These are phyloP conservation scores for Populus ilicifolia DNA, from an alignment of 345 rosid species.

Conservation along the genomic window DNA sequence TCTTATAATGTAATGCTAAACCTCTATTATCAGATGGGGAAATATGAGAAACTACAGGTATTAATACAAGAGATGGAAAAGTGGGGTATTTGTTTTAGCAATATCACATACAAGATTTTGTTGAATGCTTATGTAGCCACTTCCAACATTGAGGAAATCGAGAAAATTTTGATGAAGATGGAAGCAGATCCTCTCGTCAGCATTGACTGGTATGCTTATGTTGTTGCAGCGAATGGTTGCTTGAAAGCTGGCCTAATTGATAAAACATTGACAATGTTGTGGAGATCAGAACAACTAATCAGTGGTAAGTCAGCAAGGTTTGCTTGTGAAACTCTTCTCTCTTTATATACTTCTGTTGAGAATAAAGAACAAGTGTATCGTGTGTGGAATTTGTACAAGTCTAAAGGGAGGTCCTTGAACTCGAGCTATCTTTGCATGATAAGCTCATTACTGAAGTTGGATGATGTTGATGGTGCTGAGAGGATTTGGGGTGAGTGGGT, in stretches of 20 bases:
- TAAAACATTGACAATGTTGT: conserved; percentile 41
- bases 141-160: conserved; percentile 48
- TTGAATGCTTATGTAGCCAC: conserved; percentile 48
- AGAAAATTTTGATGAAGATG: conserved; percentile 43
- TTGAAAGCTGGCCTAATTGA: conserved; percentile 44
- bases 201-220: conserved; percentile 48
- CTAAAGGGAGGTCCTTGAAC: conserved; percentile 31
- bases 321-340: conserved; percentile 42
- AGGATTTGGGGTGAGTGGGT: conserved; percentile 56
- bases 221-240: conserved; percentile 42
- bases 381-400: conserved; percentile 50
- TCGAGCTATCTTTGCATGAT: conserved; percentile 48
- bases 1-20: conserved; percentile 54
- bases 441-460: conserved; percentile 49
- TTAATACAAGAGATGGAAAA: conserved; percentile 56
- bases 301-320: conserved; percentile 9
- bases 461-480: conserved; percentile 47
- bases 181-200: conserved; percentile 35
- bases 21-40: conserved; percentile 38
- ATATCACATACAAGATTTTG: conserved; percentile 37
- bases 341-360: conserved; percentile 45
- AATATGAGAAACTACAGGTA: conserved; percentile 37
- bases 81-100: conserved; percentile 30
- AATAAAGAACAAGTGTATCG: conserved; percentile 47
- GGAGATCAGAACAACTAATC: conserved; percentile 38